Evolutionary conservation across 805 yeast genomes (phyloP), one percentile per base, ranked within the genome.

Genomic region (Suhomyces sp.): DNA sequence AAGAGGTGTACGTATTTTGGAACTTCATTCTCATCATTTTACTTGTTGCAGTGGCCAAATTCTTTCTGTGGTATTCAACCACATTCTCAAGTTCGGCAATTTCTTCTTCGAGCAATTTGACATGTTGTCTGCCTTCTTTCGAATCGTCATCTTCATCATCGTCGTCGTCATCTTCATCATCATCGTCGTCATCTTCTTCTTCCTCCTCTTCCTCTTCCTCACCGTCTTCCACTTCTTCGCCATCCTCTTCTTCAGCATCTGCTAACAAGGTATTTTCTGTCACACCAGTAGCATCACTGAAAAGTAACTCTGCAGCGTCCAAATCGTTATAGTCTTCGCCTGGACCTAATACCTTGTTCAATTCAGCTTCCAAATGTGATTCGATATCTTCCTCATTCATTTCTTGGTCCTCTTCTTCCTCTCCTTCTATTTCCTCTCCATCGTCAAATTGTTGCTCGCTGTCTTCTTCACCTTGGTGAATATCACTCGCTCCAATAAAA

Each of bases 21-120:
- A 90, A 85, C 63, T 97, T 81, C 58, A 82, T 84, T 53, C 82
- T 79, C 77, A 93, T 73, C 63, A 91, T 82, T 48, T 91, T 90
- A 54, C 88, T 88, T 32, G 79, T 72, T 3, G 90, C 88, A 5
- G 81, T 79, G 14, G 72, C 77, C 31, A 87, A 75, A 49, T 85
- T 88, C 29, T 71, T 70, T 55, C 77, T 78, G 51, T 91, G 90
- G 49, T 81, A 82, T 36, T 73, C 77, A 33, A 93, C 82, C 0
- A 91, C 88, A 31, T 56, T 58, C 54, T 85, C 88, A 41, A 93
- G 70, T 52, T 93, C 98, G 5, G 71, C 63, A 38, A 93, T 81
- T 57, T 90, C 97, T 59, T 91, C 98, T 42, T 77, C 78, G 37
- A 93, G 65, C 46, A 88, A 71, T 50, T 85, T 88, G 46, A 56